Evolutionary conservation across 2,329 filamentous ascomycete species (phyloP).

Genomic region (Thelonectria blattea): DNA sequence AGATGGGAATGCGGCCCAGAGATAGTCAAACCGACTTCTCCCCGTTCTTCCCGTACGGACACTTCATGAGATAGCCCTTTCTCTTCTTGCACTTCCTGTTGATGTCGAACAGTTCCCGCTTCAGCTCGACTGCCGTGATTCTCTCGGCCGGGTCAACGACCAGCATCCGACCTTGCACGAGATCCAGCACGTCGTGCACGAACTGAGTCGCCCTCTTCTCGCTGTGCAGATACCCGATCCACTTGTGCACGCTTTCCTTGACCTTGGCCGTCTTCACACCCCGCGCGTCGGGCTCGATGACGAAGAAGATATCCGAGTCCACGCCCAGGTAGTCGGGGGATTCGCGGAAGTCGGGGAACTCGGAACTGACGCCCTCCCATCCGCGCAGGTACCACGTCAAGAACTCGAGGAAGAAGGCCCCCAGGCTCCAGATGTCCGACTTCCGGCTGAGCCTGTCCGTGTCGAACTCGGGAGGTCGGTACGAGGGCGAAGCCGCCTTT

Average conservation of each 20-base stretch:
- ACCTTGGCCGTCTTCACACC: no score
- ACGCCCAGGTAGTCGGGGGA: neutral
- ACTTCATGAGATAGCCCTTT: neutral
- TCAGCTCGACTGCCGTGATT: neutral
- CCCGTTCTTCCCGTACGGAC: neutral
- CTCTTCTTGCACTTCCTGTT: neutral
- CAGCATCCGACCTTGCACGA: neutral
- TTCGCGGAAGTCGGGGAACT: neutral
- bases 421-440: constrained; percentile 3
- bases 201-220: neutral
- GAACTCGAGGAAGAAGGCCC: neutral
- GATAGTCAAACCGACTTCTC: neutral
- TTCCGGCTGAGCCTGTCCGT: neutral
- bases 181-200: neutral
- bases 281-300: no score
- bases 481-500: neutral
- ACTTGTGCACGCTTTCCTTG: neutral
- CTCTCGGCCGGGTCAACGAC: neutral
- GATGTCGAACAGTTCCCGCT: neutral
- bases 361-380: neutral
- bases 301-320: neutral
- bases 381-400: constrained; percentile 2
- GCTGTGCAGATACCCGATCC: neutral
- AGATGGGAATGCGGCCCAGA: neutral
- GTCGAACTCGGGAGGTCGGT: constrained; percentile 3